Evolutionary conservation across 1,139 yeast genomes (phyloP).

Genomic region (Yamadazyma epiphylla): DNA sequence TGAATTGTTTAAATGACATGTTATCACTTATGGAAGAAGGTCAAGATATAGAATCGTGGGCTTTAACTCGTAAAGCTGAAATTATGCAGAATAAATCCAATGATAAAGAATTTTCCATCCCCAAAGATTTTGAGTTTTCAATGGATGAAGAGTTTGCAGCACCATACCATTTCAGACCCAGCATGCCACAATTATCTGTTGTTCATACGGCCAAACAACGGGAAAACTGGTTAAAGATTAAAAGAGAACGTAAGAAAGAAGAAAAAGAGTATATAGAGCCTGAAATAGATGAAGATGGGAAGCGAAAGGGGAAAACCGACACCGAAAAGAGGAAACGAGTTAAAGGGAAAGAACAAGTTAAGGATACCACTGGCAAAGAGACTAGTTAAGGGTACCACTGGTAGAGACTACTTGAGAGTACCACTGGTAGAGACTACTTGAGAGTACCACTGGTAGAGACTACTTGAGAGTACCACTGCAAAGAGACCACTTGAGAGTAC

Average conservation of each 20-base stretch:
- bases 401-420: too few relatives aligned
- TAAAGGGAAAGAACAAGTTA: too few relatives aligned
- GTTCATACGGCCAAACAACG: conserved; percentile 19
- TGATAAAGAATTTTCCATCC: conserved; percentile 12
- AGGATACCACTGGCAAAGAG: too few relatives aligned
- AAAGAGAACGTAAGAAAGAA: conserved; percentile 8
- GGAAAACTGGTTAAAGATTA: conserved; percentile 8
- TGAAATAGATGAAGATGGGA: conserved; percentile 6
- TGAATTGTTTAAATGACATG: conserved; percentile 55
- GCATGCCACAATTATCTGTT: conserved; percentile 46
- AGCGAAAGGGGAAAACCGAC: conserved; percentile 5
- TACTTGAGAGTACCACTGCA: too few relatives aligned
- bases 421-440: too few relatives aligned
- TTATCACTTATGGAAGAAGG: conserved; percentile 42
- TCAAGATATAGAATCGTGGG: conserved; percentile 54
- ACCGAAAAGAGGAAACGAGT: too few relatives aligned
- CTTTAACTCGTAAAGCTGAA: conserved; percentile 28
- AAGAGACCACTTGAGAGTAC: too few relatives aligned
- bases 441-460: too few relatives aligned
- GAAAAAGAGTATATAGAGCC: too few relatives aligned
- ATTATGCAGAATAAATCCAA: neutral
- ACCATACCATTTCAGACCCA: conserved; percentile 39
- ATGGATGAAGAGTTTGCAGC: conserved; percentile 27
- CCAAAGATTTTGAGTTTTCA: conserved; percentile 36
- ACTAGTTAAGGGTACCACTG: too few relatives aligned